phyloP scores from a whole-genome alignment of 305 asterid species.

The Fraxinus dipetala region DNA sequence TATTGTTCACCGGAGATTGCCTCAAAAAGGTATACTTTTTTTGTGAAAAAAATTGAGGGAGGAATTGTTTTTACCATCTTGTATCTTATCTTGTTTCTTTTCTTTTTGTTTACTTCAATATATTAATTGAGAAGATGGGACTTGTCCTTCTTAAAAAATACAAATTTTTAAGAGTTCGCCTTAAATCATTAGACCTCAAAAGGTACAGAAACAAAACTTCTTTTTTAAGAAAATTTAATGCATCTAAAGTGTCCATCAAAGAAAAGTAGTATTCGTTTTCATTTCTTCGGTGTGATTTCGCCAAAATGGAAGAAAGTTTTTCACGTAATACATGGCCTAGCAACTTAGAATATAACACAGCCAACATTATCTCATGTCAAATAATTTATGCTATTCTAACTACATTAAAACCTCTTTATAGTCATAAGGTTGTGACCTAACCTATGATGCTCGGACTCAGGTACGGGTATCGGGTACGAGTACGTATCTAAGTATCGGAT shows the following conservation, averaged over 20 bases:
- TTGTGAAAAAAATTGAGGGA: background rate
- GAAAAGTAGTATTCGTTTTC: background rate
- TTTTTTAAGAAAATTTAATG: background rate
- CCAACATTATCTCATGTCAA: background rate
- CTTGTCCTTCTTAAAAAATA: background rate
- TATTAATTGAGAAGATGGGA: background rate
- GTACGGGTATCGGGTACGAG: no score
- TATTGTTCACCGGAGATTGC: background rate
- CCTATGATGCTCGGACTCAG: no score
- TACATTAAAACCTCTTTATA: background rate
- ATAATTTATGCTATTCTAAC: slow-evolving; percentile 15
- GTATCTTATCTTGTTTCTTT: background rate
- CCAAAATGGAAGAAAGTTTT: background rate
- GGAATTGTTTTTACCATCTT: background rate
- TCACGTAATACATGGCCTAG: background rate
- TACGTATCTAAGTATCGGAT: no score
- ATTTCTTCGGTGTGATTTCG: background rate
- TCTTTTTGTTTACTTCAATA: background rate
- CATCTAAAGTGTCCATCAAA: background rate
- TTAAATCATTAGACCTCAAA: background rate
- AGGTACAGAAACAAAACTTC: background rate
- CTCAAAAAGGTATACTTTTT: background rate
- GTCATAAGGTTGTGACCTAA: background rate
- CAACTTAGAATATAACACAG: slow-evolving; percentile 4
- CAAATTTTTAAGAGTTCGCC: background rate